Conservation (phyloP, 2,329 filamentous ascomycete genomes). For the Emydomyces testavorans region DNA sequence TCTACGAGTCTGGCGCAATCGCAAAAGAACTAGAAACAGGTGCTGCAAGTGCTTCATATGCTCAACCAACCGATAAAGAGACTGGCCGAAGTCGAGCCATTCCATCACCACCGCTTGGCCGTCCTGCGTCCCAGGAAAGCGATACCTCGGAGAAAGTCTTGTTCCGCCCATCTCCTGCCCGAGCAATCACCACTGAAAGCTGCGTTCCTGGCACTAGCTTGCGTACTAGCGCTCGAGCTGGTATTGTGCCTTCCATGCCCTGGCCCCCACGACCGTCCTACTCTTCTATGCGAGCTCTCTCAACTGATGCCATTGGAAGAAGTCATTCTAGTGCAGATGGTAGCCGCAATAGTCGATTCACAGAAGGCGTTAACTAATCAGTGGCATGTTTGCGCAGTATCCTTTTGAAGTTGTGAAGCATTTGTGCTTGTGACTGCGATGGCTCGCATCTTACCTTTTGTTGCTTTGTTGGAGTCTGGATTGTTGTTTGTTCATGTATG, state of each 20-base stretch:
- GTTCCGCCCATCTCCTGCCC: slow-evolving; percentile 35
- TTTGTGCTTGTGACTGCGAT: not conserved
- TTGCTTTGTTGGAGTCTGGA: not conserved
- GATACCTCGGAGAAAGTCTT: slow-evolving; percentile 24
- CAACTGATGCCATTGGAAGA: slow-evolving; percentile 33
- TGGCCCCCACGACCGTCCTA: slow-evolving; percentile 22
- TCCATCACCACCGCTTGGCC: slow-evolving; percentile 15
- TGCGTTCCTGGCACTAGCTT: slow-evolving; percentile 17
- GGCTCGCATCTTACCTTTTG: not conserved
- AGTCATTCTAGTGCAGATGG: slow-evolving; percentile 34
- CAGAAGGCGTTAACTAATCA: slow-evolving; percentile 22
- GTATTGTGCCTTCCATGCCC: slow-evolving; percentile 17
- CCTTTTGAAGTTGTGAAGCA: not conserved
- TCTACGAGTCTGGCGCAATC: slow-evolving; percentile 23
- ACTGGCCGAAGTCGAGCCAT: slow-evolving; percentile 11
- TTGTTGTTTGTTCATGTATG: not conserved
- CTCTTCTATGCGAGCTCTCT: slow-evolving; percentile 20
- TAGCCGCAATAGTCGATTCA: slow-evolving; percentile 38
- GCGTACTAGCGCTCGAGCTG: slow-evolving; percentile 14
- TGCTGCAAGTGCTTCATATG: slow-evolving; percentile 1
- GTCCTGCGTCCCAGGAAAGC: slow-evolving; percentile 16
- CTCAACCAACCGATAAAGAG: slow-evolving; percentile 11
- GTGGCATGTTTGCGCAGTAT: not conserved
- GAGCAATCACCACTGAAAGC: slow-evolving; percentile 31
- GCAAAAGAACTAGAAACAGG: slow-evolving; percentile 18